Evolutionary conservation across 805 yeast genomes (phyloP).

Genomic region (Candida qinlingensis): DNA sequence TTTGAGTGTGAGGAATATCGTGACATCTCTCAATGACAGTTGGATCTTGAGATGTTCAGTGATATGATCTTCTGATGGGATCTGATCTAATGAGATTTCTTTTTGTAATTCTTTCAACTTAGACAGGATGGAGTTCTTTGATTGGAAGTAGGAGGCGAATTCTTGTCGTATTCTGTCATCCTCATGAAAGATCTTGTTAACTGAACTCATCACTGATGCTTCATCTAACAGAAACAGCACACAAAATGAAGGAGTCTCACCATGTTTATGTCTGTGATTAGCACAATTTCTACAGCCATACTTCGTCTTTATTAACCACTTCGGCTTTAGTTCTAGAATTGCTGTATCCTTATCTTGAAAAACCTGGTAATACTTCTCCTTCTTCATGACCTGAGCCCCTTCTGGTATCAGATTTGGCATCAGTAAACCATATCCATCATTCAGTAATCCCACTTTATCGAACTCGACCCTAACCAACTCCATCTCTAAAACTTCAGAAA

Average conservation of each 20-base stretch:
- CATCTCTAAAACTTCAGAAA: slow-evolving; percentile 25
- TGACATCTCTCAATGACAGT: slow-evolving; percentile 35
- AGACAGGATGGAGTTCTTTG: slow-evolving; percentile 19
- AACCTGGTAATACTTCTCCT: slow-evolving; percentile 35
- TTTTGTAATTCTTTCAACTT: slow-evolving; percentile 22
- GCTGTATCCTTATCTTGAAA: slow-evolving; percentile 14
- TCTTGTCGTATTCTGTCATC: neutral
- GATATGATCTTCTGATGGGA: slow-evolving; percentile 5
- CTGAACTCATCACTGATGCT: neutral
- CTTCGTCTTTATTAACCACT: slow-evolving; percentile 42
- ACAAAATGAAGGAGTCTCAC: slow-evolving; percentile 36
- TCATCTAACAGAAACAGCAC: slow-evolving; percentile 34
- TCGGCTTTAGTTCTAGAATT: slow-evolving; percentile 52
- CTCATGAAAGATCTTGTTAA: slow-evolving; percentile 1
- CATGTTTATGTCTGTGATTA: slow-evolving; percentile 32
- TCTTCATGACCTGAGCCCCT: slow-evolving; percentile 23
- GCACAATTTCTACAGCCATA: slow-evolving; percentile 55
- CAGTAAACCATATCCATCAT: slow-evolving; percentile 39
- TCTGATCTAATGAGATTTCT: neutral
- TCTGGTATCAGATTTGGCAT: slow-evolving; percentile 37
- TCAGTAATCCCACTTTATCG: slow-evolving; percentile 10
- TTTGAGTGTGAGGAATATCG: slow-evolving; percentile 28
- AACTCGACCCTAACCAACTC: slow-evolving; percentile 15
- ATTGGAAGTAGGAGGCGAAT: slow-evolving; percentile 20
- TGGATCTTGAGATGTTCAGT: slow-evolving; percentile 22